Conservation (phyloP, 139 green algal species). For the Eudorina sp. region DNA sequence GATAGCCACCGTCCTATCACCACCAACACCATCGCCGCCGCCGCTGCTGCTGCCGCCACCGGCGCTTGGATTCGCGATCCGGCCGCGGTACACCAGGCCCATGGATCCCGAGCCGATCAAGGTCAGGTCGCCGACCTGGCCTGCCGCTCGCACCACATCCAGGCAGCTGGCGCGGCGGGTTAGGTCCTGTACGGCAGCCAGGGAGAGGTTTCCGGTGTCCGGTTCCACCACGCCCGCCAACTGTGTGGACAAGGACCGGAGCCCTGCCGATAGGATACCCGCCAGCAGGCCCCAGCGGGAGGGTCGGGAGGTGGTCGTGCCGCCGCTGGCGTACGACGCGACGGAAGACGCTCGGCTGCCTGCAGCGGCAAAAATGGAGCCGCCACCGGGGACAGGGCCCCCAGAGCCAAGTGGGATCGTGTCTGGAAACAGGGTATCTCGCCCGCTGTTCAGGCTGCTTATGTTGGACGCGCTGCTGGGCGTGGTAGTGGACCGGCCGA, state of each 20-base stretch:
- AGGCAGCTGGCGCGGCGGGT: conserved; percentile 3
- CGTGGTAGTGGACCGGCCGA: background rate
- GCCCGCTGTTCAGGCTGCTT: background rate
- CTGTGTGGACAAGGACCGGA: conserved; percentile 23
- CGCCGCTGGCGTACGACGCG: background rate
- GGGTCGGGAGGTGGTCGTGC: conserved; percentile 34
- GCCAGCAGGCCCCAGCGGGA: conserved; percentile 32
- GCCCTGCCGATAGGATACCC: background rate
- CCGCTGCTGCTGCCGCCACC: background rate
- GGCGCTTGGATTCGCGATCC: background rate
- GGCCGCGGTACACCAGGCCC: conserved; percentile 25
- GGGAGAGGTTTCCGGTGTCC: background rate
- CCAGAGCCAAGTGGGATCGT: too few species aligned
- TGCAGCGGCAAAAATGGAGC: too few species aligned
- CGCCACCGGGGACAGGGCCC: too few species aligned
- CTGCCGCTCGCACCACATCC: background rate
- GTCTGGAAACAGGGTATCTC: too few species aligned
- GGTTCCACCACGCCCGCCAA: conserved; percentile 12
- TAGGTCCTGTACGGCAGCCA: conserved; percentile 5
- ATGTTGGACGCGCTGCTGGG: background rate
- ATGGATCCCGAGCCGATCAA: background rate
- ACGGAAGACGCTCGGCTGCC: conserved; percentile 19
- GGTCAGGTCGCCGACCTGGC: background rate
- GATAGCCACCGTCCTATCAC: background rate
- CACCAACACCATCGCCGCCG: too few species aligned